Base-by-base conservation (phyloP, 2,329 filamentous ascomycete species). In the Aspergillaceae sp. region DNA sequence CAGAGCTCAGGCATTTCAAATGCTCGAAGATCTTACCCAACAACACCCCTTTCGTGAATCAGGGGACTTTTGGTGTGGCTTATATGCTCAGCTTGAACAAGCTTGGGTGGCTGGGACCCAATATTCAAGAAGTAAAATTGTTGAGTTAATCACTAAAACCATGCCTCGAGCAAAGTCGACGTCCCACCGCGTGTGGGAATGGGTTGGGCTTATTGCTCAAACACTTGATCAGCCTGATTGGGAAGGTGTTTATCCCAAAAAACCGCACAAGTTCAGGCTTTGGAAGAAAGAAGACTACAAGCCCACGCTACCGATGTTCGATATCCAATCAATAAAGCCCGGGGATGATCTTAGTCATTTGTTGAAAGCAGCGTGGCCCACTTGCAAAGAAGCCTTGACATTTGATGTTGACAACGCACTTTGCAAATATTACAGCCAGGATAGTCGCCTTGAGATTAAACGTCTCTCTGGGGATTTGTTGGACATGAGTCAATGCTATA, bases 401-500 rank as follows among this genome's bases (percentile, higher is more conserved):
- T 47, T 43, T 29, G 43, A 47, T 33, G 29, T 41, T 28, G 42
- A 48, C 28, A 3, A 28, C 26, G 27, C 37, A 42, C 11, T 52
- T 38, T 35, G 40, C 8, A 40, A 50, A 41, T 50, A 52, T 42
- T 54, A 54, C 34, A 43, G 8, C 9, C 40, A 38, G n/a, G 33
- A 29, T 11, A 32, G 42, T 9, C 46, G 38, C 9, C 58, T 69
- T 19, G 47, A 51, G 36, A 67, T 70, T 33, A 49, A 62, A 47
- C 59, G 65, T 8, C 57, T 70, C 30, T 69, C 64, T 3, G 64
- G 64, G 27, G 55, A 61, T 0, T 1, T 4, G 2, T 48, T 70
- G 11, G 9, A 52, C 1, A 64, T 69, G 56, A 53, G 63, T 9
- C 56, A 64, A 30, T 69, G 65, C 49, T 70, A 69, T 42, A 69